A percentile compares a stretch with the other conserved stretches of the same genome.
Evolutionary conservation across 2,329 filamentous ascomycete species (phyloP).

Genomic region (Paracoccidioides lutzii): DNA sequence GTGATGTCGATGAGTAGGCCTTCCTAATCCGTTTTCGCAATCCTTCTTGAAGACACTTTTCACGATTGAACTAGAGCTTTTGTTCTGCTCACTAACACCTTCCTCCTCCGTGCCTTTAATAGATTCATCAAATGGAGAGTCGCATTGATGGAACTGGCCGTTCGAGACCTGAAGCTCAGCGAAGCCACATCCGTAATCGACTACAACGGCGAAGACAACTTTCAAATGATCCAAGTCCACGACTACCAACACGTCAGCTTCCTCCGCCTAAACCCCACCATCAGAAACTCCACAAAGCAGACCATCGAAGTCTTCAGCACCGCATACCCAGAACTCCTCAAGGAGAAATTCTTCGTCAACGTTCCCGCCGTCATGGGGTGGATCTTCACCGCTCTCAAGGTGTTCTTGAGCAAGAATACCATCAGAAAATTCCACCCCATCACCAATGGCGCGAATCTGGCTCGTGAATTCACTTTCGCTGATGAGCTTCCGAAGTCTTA

Average conservation of each 20-base stretch:
- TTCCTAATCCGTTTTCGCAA: neutral
- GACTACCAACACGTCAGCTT: conserved; percentile 86
- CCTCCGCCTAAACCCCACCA: conserved; percentile 62
- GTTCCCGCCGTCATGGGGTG: conserved; percentile 86
- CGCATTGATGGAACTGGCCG: conserved; percentile 75
- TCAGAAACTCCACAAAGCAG: conserved; percentile 64
- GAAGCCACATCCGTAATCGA: conserved; percentile 57
- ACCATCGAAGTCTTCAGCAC: conserved; percentile 70
- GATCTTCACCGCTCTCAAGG: conserved; percentile 62
- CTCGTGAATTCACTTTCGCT: conserved; percentile 48
- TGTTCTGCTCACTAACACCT: conserved; percentile 1
- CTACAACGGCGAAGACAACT: conserved; percentile 55
- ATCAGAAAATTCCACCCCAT: conserved; percentile 70
- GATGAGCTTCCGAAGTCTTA: conserved; percentile 60
- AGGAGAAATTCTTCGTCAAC: conserved; percentile 92
- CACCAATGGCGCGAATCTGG: conserved; percentile 57
- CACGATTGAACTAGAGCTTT: no score
- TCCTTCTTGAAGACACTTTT: neutral
- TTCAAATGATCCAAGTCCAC: conserved; percentile 86
- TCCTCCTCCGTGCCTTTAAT: neutral
- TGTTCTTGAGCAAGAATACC: conserved; percentile 60
- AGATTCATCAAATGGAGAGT: conserved; percentile 87
- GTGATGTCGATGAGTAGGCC: conserved; percentile 63
- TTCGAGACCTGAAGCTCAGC: conserved; percentile 59
- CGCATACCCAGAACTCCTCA: conserved; percentile 79